Percentiles rank a stretch among this genome's conserved stretches.
phyloP scores from a whole-genome alignment of 441 rosid genomes.

The Dalechampia spathulata region DNA sequence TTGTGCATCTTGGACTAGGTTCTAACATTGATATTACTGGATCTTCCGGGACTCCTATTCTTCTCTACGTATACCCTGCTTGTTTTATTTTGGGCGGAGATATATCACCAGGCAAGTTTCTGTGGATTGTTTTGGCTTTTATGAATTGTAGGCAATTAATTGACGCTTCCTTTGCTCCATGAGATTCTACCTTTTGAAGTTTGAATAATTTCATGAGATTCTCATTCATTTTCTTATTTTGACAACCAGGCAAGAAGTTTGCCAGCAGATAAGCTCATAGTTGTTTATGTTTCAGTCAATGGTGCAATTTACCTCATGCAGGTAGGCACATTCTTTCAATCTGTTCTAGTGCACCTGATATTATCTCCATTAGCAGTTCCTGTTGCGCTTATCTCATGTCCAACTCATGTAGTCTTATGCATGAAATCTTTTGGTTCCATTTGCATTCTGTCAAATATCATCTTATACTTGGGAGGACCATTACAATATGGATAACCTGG shows the following conservation, averaged over 20 bases:
- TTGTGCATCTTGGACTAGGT: constrained; percentile 42
- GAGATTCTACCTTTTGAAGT: background rate
- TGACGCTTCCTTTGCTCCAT: background rate
- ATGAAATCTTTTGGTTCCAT: background rate
- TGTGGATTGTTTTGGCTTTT: background rate
- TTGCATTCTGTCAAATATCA: background rate
- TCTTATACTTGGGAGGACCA: background rate
- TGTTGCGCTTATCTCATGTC: constrained; percentile 6
- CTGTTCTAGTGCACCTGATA: background rate
- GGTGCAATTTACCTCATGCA: constrained; percentile 44
- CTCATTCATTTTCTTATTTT: background rate
- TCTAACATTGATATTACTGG: constrained; percentile 49
- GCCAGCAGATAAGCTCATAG: constrained; percentile 50
- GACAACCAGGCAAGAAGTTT: constrained; percentile 51
- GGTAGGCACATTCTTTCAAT: constrained; percentile 23
- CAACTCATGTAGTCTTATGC: background rate
- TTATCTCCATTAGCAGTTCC: background rate
- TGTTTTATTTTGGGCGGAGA: constrained; percentile 97
- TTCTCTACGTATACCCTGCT: constrained; percentile 90
- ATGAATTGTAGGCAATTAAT: background rate
- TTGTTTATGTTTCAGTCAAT: constrained; percentile 35
- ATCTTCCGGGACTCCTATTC: constrained; percentile 81
- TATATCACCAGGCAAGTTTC: constrained; percentile 85
- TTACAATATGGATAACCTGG: no score
- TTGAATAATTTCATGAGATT: background rate